A percentile compares a stretch with the other conserved stretches of the same genome.
Evolutionary conservation across 306 rosid species (phyloP).

Genomic region (barrel medic (Medicago truncatula)): MtrunA17r5.0-ANR NC_053045.1:62019501-62020000

Average conservation of each 20-base stretch:
- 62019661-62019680: constrained; percentile 70
- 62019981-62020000: not conserved
- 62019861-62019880: constrained; percentile 75
- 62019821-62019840: constrained; percentile 52
- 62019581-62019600: constrained; percentile 36
- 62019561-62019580: constrained; percentile 60
- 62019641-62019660: constrained; percentile 60
- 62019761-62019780: constrained; percentile 71
- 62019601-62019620: constrained; percentile 26
- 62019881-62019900: constrained; percentile 56
- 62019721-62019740: constrained; percentile 60
- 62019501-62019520: constrained; percentile 42
- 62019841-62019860: constrained; percentile 62
- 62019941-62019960: not conserved
- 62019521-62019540: constrained; percentile 13
- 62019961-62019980: not conserved
- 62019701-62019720: constrained; percentile 79
- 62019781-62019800: constrained; percentile 84
- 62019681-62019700: constrained; percentile 73
- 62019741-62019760: constrained; percentile 49
- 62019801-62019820: constrained; percentile 74
- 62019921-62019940: not conserved
- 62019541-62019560: constrained; percentile 41
- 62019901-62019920: not conserved
- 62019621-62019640: constrained; percentile 39